phyloP scores from a whole-genome alignment of 1,139 yeast genomes.

The Magnusiomyces ingens region DNA sequence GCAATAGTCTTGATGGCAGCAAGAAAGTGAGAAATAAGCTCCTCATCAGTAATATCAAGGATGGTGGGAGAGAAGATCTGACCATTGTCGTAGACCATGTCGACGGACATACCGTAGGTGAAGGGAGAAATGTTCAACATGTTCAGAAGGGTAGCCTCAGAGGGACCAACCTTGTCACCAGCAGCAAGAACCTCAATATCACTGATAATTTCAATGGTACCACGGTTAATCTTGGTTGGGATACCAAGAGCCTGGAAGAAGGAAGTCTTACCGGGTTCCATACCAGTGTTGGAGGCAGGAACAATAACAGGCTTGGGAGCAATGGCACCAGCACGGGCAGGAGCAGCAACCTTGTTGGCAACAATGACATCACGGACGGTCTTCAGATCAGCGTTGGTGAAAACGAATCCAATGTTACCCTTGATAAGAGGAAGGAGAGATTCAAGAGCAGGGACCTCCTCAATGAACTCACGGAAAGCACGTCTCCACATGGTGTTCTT shows the following conservation, averaged over 20 bases:
- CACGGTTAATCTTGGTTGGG: slow-evolving; percentile 99
- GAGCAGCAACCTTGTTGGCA: slow-evolving; percentile 98
- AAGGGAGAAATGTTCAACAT: slow-evolving; percentile 99
- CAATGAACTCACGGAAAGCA: slow-evolving; percentile 93
- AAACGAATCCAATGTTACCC: slow-evolving; percentile 99
- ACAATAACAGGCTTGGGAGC: slow-evolving; percentile 97
- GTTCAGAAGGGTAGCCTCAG: slow-evolving; percentile 98
- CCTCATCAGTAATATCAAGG: slow-evolving; percentile 98
- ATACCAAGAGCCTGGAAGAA: slow-evolving; percentile 99
- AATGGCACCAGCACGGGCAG: slow-evolving; percentile 99
- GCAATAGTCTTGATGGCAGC: slow-evolving; percentile 92
- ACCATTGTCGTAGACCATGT: slow-evolving; percentile 97
- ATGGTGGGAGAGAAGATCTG: slow-evolving; percentile 95
- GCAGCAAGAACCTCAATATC: slow-evolving; percentile 93
- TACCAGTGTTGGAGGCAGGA: slow-evolving; percentile 99
- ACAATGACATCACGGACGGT: slow-evolving; percentile 79
- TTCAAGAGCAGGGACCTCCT: slow-evolving; percentile 94
- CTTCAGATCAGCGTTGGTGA: slow-evolving; percentile 96
- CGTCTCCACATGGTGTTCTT: slow-evolving; percentile 99
- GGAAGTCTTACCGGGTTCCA: slow-evolving; percentile 99
- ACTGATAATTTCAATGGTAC: slow-evolving; percentile 98
- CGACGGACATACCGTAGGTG: slow-evolving; percentile 96
- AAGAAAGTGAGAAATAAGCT: slow-evolving; percentile 86
- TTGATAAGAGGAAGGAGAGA: slow-evolving; percentile 87
- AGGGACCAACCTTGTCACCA: slow-evolving; percentile 91